phyloP scores from a whole-genome alignment of 345 rosid species.

The Citrus australasica region DNA sequence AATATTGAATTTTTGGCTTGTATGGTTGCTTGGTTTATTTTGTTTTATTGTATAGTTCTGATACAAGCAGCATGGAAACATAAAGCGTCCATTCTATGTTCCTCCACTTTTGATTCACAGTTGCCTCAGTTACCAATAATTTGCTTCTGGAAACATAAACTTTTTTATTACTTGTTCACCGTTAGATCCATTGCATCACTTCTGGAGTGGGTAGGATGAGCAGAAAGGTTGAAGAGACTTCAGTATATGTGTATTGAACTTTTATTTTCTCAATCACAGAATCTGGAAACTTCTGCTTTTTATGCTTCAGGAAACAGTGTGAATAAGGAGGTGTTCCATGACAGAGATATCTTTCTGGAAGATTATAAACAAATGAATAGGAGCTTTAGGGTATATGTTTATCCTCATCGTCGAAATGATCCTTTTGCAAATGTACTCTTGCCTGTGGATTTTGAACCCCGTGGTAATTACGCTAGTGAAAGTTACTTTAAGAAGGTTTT shows the following conservation, averaged over 20 bases:
- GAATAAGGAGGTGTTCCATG: conserved; percentile 41
- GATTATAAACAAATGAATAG: conserved; percentile 53
- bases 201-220: neutral
- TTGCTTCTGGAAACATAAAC: neutral
- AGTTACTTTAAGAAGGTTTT: conserved; percentile 56
- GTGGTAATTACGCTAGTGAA: conserved; percentile 59
- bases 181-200: neutral
- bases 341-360: conserved; percentile 42
- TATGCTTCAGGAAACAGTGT: conserved; percentile 39
- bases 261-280: conserved; percentile 2
- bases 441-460: conserved; percentile 44
- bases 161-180: neutral
- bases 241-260: neutral
- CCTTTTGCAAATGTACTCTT: conserved; percentile 44
- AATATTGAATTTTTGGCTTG: neutral
- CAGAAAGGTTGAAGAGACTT: neutral
- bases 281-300: conserved; percentile 30
- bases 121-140: neutral
- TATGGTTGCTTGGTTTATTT: neutral
- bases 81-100: too few relatives aligned
- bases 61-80: neutral
- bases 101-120: neutral
- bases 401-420: conserved; percentile 45
- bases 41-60: too few relatives aligned
- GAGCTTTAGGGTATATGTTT: conserved; percentile 52